Percentiles rank a stretch among this genome's conserved stretches.
These are phyloP conservation scores for Hypoxylon sp. DNA, from an alignment of 2,329 filamentous ascomycete genomes.

Conservation along the genomic window DNA sequence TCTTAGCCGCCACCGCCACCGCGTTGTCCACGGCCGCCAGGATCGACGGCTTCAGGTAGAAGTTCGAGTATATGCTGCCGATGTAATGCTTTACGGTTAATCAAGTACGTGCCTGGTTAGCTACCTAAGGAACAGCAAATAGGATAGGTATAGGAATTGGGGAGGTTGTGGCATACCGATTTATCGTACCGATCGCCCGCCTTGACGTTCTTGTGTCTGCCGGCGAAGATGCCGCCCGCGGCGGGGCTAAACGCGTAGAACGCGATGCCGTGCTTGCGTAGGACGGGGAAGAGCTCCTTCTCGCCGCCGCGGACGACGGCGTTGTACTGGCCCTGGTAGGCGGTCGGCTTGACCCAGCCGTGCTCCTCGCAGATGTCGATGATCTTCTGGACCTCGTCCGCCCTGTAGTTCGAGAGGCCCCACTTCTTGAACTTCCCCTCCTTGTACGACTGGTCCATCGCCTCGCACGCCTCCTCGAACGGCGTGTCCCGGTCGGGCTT, in stretches of 20 bases:
- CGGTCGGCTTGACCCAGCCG: conserved; percentile 60
- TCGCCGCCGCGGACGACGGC: conserved; percentile 60
- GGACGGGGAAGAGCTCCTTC: conserved; percentile 59
- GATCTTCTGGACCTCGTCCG: conserved; percentile 61
- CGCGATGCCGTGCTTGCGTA: conserved; percentile 60
- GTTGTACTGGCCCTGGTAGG: conserved; percentile 67
- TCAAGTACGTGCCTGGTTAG: background rate
- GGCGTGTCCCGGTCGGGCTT: conserved; percentile 61
- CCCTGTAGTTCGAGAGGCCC: conserved; percentile 63
- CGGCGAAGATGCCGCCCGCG: conserved; percentile 4
- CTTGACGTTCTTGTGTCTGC: background rate
- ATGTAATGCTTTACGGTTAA: background rate
- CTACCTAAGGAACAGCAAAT: background rate
- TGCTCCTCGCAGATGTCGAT: conserved; percentile 60
- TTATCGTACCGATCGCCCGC: background rate
- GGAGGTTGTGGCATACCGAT: background rate
- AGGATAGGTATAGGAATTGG: background rate
- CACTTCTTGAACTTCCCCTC: conserved; percentile 56
- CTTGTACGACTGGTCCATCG: conserved; percentile 59
- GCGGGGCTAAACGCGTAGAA: conserved; percentile 60
- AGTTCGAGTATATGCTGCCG: conserved; percentile 1
- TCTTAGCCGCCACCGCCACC: conserved; percentile 49
- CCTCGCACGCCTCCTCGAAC: conserved; percentile 59
- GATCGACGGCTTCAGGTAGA: conserved; percentile 3
- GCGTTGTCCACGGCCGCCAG: conserved; percentile 50